Evolutionary conservation across 345 rosid species (phyloP), one percentile per base, ranked within the genome.

Genomic region (Syzygium aqueum): DNA sequence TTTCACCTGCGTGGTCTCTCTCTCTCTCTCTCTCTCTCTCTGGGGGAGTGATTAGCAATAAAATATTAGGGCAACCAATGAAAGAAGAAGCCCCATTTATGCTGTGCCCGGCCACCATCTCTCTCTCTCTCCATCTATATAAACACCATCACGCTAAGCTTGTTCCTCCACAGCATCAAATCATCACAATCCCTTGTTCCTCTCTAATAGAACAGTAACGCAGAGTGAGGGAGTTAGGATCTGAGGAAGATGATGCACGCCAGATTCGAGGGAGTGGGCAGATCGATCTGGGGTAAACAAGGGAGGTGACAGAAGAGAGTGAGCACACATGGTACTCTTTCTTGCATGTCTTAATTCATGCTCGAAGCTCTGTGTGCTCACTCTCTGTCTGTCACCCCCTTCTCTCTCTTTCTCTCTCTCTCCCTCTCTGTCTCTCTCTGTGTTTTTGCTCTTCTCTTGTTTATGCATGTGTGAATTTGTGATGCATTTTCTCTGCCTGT

Each of bases 221-320:
- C 11, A 46, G 16, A 46, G 53, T 14, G 46, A 10, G 13, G 5
- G 53, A 51, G 17, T 4, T 27, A 49, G 43, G 56, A n/a, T 63
- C 83, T n/a, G 87, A 86, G 78, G 78, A 86, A 73, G 80, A 28
- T 49, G 13, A 19, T 21, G 11, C 46, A 8, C 13, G 57, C 53
- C 67, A 37, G 6, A 43, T 73, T 37, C 82, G 22, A 37, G 8
- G 11, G 82, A 73, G 37, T 21, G 82, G 82, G 7, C 49, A 9
- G 82, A 73, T 73, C 49, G 49, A 73, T 73, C 82, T 73, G 82
- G 82, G 77, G 84, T 53, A 56, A 43, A 12, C 7, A 22, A 53
- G 86, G 91, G 87, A 28, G 90, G 89, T 88, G 91, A 90, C 91
- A 90, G 91, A 90, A 90, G 90, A 90, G 91, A 90, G 91, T 88